Percentiles rank a stretch among this genome's conserved stretches.
Evolutionary conservation across 306 rosid species (phyloP).

Genomic region (Vigna reflexopilosa): DNA sequence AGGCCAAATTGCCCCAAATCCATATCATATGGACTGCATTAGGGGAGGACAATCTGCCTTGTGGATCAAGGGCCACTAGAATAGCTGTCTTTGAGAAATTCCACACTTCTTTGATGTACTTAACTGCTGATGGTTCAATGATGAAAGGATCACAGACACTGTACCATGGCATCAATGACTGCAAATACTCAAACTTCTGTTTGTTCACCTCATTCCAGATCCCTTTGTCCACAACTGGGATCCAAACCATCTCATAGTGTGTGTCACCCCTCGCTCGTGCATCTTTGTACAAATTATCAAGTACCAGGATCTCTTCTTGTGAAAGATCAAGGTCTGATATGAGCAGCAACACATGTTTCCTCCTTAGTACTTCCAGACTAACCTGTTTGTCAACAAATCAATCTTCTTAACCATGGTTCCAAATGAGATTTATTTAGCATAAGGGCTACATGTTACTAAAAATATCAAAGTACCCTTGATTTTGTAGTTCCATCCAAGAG

Average conservation of each 20-base stretch:
- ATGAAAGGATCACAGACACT: slow-evolving; percentile 64
- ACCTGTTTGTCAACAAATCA: slow-evolving; percentile 53
- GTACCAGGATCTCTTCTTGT: slow-evolving; percentile 69
- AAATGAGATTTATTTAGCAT: neutral
- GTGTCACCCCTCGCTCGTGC: slow-evolving; percentile 46
- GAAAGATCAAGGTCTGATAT: slow-evolving; percentile 79
- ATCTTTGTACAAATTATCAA: slow-evolving; percentile 54
- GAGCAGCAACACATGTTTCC: slow-evolving; percentile 78
- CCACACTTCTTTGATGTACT: slow-evolving; percentile 76
- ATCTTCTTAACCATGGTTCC: neutral
- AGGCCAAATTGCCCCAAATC: slow-evolving; percentile 85
- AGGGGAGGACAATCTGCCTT: slow-evolving; percentile 65
- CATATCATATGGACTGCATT: slow-evolving; percentile 86
- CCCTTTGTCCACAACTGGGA: slow-evolving; percentile 65
- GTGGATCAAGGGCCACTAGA: slow-evolving; percentile 81
- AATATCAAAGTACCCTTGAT: slow-evolving; percentile 50
- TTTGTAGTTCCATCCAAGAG: slow-evolving; percentile 53
- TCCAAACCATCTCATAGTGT: slow-evolving; percentile 79
- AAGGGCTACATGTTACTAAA: slow-evolving; percentile 16
- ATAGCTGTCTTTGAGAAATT: slow-evolving; percentile 69
- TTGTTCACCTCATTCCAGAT: slow-evolving; percentile 45
- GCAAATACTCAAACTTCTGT: slow-evolving; percentile 61
- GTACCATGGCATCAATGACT: slow-evolving; percentile 70
- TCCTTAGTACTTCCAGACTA: slow-evolving; percentile 68
- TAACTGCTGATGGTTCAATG: slow-evolving; percentile 66